Evolutionary conservation across 257 asterid genomes (phyloP).

Genomic region (Petrea volubilis): DNA sequence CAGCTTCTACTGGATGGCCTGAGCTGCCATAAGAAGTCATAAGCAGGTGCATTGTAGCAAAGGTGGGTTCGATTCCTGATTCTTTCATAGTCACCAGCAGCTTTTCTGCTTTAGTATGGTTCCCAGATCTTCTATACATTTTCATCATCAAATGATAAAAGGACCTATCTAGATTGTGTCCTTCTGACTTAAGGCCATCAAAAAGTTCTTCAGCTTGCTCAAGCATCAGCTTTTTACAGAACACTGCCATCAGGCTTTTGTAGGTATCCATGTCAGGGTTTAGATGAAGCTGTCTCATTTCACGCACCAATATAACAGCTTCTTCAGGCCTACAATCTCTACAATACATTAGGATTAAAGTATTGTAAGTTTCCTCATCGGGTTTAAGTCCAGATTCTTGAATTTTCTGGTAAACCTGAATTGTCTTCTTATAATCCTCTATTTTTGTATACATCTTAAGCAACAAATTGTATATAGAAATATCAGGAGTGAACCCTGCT

Average conservation of each 20-base stretch:
- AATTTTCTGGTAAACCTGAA: conserved; percentile 63
- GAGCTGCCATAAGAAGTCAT: conserved; percentile 96
- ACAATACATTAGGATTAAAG: conserved; percentile 85
- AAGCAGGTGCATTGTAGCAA: conserved; percentile 93
- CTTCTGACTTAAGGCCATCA: conserved; percentile 57
- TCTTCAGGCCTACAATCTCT: conserved; percentile 87
- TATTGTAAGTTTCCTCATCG: conserved; percentile 78
- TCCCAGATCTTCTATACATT: conserved; percentile 74
- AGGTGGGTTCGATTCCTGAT: conserved; percentile 79
- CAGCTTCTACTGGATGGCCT: conserved; percentile 92
- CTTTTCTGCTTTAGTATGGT: conserved; percentile 76
- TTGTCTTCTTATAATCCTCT: conserved; percentile 86
- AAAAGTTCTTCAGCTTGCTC: conserved; percentile 91
- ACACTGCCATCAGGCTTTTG: conserved; percentile 91
- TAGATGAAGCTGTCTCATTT: conserved; percentile 62
- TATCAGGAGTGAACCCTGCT: conserved; percentile 76
- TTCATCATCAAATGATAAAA: conserved; percentile 97
- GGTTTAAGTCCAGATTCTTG: conserved; percentile 74
- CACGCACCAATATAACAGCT: conserved; percentile 59
- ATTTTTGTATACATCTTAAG: conserved; percentile 65
- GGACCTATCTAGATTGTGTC: conserved; percentile 66
- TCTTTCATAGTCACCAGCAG: conserved; percentile 77
- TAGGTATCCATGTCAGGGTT: conserved; percentile 68
- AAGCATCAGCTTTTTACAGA: conserved; percentile 72
- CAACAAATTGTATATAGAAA: conserved; percentile 69